Evolutionary conservation across 2,329 filamentous ascomycete species (phyloP).

Genomic region (Colletotrichum sp.): DNA sequence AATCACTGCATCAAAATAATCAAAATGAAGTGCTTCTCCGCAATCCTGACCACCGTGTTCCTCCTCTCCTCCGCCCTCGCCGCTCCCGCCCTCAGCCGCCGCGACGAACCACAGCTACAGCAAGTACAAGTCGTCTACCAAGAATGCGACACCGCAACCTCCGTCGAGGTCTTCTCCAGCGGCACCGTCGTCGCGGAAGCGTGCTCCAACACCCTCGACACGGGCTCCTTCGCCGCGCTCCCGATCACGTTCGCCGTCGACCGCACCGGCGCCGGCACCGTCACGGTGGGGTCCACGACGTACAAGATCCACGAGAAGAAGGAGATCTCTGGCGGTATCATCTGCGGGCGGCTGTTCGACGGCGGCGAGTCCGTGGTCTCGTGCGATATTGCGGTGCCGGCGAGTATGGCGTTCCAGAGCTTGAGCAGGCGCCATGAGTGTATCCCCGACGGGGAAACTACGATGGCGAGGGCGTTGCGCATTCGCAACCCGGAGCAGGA

Average conservation of each 20-base stretch:
- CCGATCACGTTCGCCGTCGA: neutral
- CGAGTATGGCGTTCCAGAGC: neutral
- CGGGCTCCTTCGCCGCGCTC: neutral
- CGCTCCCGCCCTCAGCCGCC: neutral
- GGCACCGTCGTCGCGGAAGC: neutral
- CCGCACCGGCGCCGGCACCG: neutral
- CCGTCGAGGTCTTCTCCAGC: accelerated
- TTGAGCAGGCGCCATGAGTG: neutral
- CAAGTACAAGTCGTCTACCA: neutral
- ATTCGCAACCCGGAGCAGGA: neutral
- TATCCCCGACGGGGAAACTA: neutral
- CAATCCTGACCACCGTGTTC: neutral
- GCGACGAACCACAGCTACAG: neutral
- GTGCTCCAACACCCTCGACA: neutral
- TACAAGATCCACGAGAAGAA: neutral
- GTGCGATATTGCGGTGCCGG: neutral
- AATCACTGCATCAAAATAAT: no score
- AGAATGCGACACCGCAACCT: neutral
- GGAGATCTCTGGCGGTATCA: accelerated
- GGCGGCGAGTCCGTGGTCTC: neutral
- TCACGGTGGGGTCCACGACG: neutral
- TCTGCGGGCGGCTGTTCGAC: neutral
- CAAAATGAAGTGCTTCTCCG: neutral
- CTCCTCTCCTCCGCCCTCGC: neutral
- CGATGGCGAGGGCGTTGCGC: neutral